Percentiles rank a stretch among this genome's conserved stretches.
phyloP scores from a whole-genome alignment of 2,329 filamentous ascomycete genomes.

The Diaporthe capsici region DNA sequence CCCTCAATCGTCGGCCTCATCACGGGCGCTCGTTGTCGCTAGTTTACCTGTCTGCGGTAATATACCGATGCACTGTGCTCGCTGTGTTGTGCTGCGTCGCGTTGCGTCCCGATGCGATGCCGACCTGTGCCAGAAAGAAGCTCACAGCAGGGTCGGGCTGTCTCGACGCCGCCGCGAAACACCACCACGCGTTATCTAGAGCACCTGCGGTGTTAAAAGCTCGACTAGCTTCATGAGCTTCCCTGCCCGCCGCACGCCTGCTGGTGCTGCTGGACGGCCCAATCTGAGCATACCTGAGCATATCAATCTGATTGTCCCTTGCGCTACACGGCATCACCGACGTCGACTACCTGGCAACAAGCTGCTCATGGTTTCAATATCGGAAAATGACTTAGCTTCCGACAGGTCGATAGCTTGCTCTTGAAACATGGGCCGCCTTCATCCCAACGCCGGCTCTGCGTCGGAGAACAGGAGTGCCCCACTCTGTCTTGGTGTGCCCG shows the following conservation, averaged over 20 bases:
- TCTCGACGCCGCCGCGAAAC: conserved; percentile 11
- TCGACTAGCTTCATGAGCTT: conserved; percentile 19
- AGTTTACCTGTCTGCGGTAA: background rate
- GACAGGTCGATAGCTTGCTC: conserved; percentile 27
- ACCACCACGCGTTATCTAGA: background rate
- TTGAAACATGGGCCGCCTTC: conserved; percentile 31
- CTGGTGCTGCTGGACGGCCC: background rate
- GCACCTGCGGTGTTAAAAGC: background rate
- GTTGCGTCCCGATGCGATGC: background rate
- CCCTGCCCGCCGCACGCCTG: background rate
- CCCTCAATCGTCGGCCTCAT: background rate
- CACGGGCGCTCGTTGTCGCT: conserved; percentile 8
- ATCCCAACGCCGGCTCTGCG: conserved; percentile 27
- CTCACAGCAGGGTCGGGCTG: background rate
- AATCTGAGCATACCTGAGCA: background rate
- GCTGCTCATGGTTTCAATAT: conserved; percentile 30
- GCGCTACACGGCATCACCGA: conserved; percentile 19
- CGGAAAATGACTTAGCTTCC: conserved; percentile 28
- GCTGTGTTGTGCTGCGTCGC: background rate
- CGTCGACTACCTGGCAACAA: conserved; percentile 24
- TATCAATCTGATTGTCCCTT: background rate
- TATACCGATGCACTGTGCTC: background rate
- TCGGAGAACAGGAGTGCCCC: conserved; percentile 26
- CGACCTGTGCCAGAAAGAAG: background rate
- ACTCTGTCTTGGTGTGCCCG: background rate